Evolutionary conservation across 257 asterid genomes (phyloP).

Genomic region (Galeopsis tetrahit): DNA sequence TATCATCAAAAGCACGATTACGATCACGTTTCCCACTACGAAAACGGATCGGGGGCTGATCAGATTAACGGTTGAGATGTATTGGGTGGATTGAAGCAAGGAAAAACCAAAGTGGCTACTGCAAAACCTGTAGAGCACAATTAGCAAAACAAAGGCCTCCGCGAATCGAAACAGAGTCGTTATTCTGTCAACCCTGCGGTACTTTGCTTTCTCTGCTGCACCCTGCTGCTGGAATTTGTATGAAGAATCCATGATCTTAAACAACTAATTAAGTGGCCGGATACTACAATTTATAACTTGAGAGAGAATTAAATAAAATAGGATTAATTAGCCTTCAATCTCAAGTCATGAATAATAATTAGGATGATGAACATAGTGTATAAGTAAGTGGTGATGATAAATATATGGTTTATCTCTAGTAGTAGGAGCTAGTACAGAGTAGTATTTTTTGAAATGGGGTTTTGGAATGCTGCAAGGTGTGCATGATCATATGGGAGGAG

Average conservation of each 20-base stretch:
- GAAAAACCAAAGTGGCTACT: conserved; percentile 43
- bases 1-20: conserved; percentile 54
- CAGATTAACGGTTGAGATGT: conserved; percentile 37
- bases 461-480: conserved; percentile 32
- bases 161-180: conserved; percentile 42
- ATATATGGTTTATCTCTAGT: too few relatives aligned
- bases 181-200: conserved; percentile 33
- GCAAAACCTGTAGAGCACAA: conserved; percentile 40
- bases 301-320: too few relatives aligned
- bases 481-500: conserved; percentile 19
- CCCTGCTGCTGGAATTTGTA: conserved; percentile 36
- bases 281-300: too few relatives aligned
- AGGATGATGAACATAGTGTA: conserved; percentile 27
- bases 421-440: too few relatives aligned
- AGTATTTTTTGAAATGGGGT: not conserved
- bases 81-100: conserved; percentile 43
- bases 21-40: conserved; percentile 70
- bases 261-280: too few relatives aligned
- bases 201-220: conserved; percentile 49
- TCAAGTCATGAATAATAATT: not conserved
- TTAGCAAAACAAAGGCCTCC: conserved; percentile 42
- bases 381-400: not conserved
- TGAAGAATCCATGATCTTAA: conserved; percentile 44
- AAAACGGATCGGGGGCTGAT: conserved; percentile 67
- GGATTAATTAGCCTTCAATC: too few relatives aligned